Conservation (phyloP, 1,139 yeast species). For the Protomyces macrosporus region DNA sequence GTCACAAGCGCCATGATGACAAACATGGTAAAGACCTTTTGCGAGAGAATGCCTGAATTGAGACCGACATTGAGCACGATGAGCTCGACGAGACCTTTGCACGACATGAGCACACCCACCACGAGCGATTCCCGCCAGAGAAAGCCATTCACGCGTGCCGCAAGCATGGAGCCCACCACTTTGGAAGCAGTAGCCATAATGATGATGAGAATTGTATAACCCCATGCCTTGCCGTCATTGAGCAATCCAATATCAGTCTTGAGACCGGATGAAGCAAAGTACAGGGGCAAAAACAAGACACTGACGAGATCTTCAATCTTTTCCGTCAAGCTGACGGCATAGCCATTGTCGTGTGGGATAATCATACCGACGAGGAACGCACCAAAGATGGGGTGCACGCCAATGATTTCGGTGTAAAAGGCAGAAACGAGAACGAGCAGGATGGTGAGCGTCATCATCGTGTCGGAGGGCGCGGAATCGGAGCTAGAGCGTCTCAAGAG, state of each 20-base stretch:
- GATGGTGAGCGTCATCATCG: slow-evolving; percentile 54
- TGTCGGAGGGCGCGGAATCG: slow-evolving; percentile 60
- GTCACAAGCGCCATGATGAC: slow-evolving; percentile 73
- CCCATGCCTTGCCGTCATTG: slow-evolving; percentile 68
- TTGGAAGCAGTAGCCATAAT: slow-evolving; percentile 63
- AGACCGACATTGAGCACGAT: slow-evolving; percentile 72
- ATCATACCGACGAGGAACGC: slow-evolving; percentile 72
- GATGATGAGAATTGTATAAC: slow-evolving; percentile 61
- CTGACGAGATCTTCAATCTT: slow-evolving; percentile 73
- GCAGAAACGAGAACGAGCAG: slow-evolving; percentile 58
- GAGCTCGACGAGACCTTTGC: slow-evolving; percentile 65
- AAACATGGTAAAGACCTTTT: slow-evolving; percentile 68
- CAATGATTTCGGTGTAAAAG: slow-evolving; percentile 72
- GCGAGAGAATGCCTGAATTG: slow-evolving; percentile 59
- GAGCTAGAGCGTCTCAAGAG: slow-evolving; percentile 49
- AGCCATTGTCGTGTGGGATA: slow-evolving; percentile 72
- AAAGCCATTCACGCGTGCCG: slow-evolving; percentile 57
- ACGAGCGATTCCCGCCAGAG: slow-evolving; percentile 67
- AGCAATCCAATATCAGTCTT: slow-evolving; percentile 61
- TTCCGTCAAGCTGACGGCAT: slow-evolving; percentile 61
- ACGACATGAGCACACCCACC: slow-evolving; percentile 78
- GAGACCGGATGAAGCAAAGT: slow-evolving; percentile 73
- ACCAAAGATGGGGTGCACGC: slow-evolving; percentile 77
- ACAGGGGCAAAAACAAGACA: slow-evolving; percentile 63
- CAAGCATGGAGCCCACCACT: slow-evolving; percentile 58